phyloP scores from a whole-genome alignment of 805 yeast species.

The Saccharomycopsis malanga region DNA sequence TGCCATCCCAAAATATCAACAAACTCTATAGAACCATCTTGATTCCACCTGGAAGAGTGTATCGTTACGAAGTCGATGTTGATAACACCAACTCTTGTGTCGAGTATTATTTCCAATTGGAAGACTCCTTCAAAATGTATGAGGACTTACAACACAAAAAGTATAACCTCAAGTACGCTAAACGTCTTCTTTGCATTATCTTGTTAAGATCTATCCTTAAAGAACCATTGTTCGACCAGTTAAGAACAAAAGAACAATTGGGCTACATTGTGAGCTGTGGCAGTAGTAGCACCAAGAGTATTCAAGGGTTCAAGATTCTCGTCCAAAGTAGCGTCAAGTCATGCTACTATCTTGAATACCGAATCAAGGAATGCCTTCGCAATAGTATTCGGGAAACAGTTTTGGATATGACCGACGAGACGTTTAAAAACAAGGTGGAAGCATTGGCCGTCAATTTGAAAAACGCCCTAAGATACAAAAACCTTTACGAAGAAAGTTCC shows the following conservation, averaged over 20 bases:
- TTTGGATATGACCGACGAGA: constrained; percentile 49
- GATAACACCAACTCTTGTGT: constrained; percentile 78
- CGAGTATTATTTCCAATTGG: constrained; percentile 69
- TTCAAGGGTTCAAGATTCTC: constrained; percentile 55
- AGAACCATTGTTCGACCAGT: constrained; percentile 85
- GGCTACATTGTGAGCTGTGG: constrained; percentile 93
- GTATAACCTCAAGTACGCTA: constrained; percentile 15
- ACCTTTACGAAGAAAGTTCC: constrained; percentile 66
- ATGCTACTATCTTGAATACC: constrained; percentile 62
- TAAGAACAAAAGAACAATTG: constrained; percentile 89
- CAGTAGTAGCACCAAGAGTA: constrained; percentile 29
- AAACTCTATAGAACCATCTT: constrained; percentile 32
- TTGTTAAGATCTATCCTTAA: constrained; percentile 63
- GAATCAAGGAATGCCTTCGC: constrained; percentile 64
- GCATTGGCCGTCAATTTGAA: constrained; percentile 50
- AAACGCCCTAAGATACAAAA: constrained; percentile 66
- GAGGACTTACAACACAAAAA: constrained; percentile 2
- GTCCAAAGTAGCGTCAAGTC: constrained; percentile 74
- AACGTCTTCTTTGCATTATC: constrained; percentile 43
- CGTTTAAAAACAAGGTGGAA: constrained; percentile 59
- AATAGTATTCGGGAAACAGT: constrained; percentile 38
- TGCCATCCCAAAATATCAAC: neutral
- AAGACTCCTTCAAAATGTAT: constrained; percentile 27
- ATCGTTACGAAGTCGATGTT: constrained; percentile 42
- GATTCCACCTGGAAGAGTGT: constrained; percentile 34